Percentiles rank a stretch among this genome's conserved stretches.
Evolutionary conservation across 768 basidiomycete genomes (phyloP).

Genomic region (Aureoboletus auriporus): DNA sequence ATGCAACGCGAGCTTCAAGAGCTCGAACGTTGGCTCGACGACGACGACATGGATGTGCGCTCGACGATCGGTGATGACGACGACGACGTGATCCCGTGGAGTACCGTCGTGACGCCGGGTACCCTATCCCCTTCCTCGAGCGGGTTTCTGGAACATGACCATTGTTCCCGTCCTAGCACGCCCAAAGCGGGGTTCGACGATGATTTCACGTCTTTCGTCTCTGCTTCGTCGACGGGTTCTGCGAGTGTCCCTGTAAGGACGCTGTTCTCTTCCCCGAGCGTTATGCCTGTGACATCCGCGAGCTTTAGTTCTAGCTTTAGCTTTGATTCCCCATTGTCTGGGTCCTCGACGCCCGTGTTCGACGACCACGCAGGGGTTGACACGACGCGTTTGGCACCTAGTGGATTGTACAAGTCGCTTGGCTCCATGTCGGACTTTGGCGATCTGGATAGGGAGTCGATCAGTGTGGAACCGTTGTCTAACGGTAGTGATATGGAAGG

Average conservation of each 20-base stretch:
- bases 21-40: conserved; percentile 60
- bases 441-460: conserved; percentile 34
- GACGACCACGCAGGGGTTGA: conserved; percentile 17
- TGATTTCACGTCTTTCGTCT: conserved; percentile 74
- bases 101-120: conserved; percentile 30
- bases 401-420: conserved; percentile 45
- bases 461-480: conserved; percentile 11
- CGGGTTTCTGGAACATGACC: conserved; percentile 10
- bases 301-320: conserved; percentile 28
- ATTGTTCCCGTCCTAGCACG: conserved; percentile 25
- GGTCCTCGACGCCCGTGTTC: conserved; percentile 21
- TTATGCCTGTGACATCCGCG: conserved; percentile 9
- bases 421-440: conserved; percentile 61
- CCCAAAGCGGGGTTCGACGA: conserved; percentile 61
- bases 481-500: conserved; percentile 2
- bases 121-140: conserved; percentile 23
- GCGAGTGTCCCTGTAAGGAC: neutral
- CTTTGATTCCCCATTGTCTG: conserved; percentile 21
- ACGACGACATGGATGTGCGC: conserved; percentile 27
- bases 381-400: conserved; percentile 14
- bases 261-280: neutral
- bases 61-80: conserved; percentile 16
- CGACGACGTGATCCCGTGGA: conserved; percentile 37
- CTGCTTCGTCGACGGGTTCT: conserved; percentile 40
- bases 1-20: conserved; percentile 53